Base-by-base conservation (phyloP, 345 rosid species). In the Rhodomyrtus tomentosa region DNA sequence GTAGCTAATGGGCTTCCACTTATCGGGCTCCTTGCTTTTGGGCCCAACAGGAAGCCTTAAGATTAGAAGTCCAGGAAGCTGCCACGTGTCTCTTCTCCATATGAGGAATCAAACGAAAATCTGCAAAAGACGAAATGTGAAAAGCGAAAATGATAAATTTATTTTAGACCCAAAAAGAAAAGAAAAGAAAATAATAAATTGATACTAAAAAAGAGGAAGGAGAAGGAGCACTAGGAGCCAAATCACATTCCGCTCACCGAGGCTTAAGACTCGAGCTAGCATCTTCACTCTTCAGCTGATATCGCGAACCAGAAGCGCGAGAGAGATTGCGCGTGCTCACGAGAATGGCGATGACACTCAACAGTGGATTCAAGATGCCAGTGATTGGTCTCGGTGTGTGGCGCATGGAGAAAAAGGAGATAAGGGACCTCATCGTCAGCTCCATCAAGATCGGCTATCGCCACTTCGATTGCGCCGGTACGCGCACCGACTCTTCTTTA, bases 391-490 rank as follows among this genome's bases (percentile, higher is more conserved):
- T 95, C 81, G 99, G 98, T 36, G 96, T 95, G n/a, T 95, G 96
- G 96, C 93, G 96, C 10, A 93, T 96, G 99, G 95, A 92, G 81
- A 82, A 80, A 20, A 90, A 95, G 79, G 93, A 84, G 52, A 85
- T 94, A 49, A 91, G 92, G 85, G 94, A 92, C 86, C 96, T 96
- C 85, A 89, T 95, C 87, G 56, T 90, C 84, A 90, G 91, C 82
- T 87, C 99, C 88, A 90, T 96, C 92, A 91, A 93, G 90, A 88
- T 95, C 72, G 99, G 99, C 40, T 96, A 93, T 84, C 98, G 96
- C 92, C 98, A 96, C 89, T 89, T 96, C 86, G 99, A 95, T 86
- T 95, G 98, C 87, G 98, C 99, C 62, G 98, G 98, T 96, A 89
- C 48, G 42, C 21, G 10, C 24, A 18, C 51, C 55, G 0, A 0